Base-by-base conservation (phyloP, 1,284 basidiomycete genomes). In the Boletus hoseneyae region DNA sequence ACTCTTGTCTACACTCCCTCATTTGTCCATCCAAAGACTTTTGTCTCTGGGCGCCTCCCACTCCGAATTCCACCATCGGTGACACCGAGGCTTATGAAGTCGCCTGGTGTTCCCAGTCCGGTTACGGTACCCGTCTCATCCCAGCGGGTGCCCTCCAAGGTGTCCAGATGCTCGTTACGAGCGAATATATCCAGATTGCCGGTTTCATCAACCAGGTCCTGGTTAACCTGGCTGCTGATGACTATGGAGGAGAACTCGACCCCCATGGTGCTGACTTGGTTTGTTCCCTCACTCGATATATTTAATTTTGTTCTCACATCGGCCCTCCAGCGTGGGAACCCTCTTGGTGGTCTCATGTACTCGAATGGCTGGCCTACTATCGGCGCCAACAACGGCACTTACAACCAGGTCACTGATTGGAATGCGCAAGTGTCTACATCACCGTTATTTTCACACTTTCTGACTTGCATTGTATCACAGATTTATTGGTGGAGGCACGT, bases 241-340 rank as follows among this genome's bases (percentile, higher is more conserved):
- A 90, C 59, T 77, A 61, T 19, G 87, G 87, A 61, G 87, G 87
- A 54, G 85, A 87, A 68, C 75, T 87, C 43, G 85, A 87, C 57
- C 79, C 82, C 25, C 79, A 83, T 52, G 85, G 84, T 56, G 80
- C 80, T 53, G 80, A 83, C 62, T 56, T 70, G 42, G 76, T 79
- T 54, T 8, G 70, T 57, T 4, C 6, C 18, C 6, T 18, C 1
- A 0, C 6, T 16, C 3, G 0, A 1, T 7, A 1, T 9, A 3
- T 19, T 38, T 21, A 1, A 13, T 18, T 7, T 4, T 16, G 5
- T 30, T 18, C 45, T 66, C 34, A 53, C 1, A 8, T 3, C 18
- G 5, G 10, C 6, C 11, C 6, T 32, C 7, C 15, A 78, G 85
- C 71, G 79, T 69, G 82, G 79, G 3, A 83, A 83, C 63, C 80